These are phyloP conservation scores for Parachaetomium inaequale DNA, from an alignment of 495 filamentous ascomycete species.

Conservation along the genomic window DNA sequence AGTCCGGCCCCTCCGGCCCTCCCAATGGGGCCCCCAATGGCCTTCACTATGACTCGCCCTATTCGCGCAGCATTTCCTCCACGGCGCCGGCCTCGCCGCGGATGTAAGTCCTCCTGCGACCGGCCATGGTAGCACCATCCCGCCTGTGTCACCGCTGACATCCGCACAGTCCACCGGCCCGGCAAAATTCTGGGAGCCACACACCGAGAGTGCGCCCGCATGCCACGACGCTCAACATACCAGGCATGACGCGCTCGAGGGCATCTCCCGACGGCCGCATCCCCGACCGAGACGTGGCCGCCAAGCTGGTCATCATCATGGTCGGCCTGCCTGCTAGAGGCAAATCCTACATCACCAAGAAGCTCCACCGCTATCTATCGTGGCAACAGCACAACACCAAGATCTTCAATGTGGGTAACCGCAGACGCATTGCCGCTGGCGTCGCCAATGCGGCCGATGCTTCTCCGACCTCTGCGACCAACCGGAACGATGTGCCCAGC, in stretches of 20 bases:
- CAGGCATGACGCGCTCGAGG: constrained; percentile 83
- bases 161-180: constrained; percentile 46
- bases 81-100: constrained; percentile 54
- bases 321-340: constrained; percentile 91
- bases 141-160: constrained; percentile 20
- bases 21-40: constrained; percentile 12
- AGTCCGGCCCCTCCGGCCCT: constrained; percentile 8
- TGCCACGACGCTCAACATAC: constrained; percentile 82
- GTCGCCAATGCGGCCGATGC: constrained; percentile 30
- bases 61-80: constrained; percentile 48
- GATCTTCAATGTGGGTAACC: constrained; percentile 97
- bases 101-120: constrained; percentile 41
- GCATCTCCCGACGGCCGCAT: constrained; percentile 94
- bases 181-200: constrained; percentile 58
- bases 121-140: background rate
- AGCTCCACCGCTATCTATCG: constrained; percentile 88
- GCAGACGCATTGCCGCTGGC: constrained; percentile 74
- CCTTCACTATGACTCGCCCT: constrained; percentile 43
- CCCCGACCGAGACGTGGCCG: constrained; percentile 83
- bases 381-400: constrained; percentile 94
- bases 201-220: constrained; percentile 64
- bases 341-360: constrained; percentile 98
- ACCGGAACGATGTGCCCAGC: constrained; percentile 36
- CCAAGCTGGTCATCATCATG: constrained; percentile 98
- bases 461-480: constrained; percentile 23